Base-by-base conservation (phyloP, 805 yeast genomes). In the Nakazawaea wickerhamii region DNA sequence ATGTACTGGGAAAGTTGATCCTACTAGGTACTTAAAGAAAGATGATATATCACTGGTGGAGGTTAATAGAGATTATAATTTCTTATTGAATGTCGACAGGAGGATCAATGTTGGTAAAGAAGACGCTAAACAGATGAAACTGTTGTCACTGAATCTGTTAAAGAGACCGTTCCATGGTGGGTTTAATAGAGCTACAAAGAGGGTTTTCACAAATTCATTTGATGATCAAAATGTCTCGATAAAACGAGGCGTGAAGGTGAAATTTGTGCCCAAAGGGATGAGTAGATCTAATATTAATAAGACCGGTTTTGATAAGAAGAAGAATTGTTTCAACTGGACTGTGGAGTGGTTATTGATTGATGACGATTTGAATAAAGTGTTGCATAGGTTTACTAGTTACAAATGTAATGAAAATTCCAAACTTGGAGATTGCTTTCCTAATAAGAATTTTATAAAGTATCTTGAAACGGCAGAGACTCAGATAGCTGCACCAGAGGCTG, bases 51-150 rank as follows among this genome's bases (percentile, higher is more conserved):
- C 64, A 20, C 60, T 62, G 7, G 50, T 59, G 4, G 75, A 79
- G 36, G 75, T 89, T 5, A 88, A 89, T 55, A 63, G 97, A 47
- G 97, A 90, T 57, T 90, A 88, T 59, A 83, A 86, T 55, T 86
- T 85, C 54, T 61, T 90, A 25, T 66, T 75, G 44, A 66, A 64
- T 17, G 52, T 86, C 42, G 80, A 79, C 38, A 63, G 97, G 34
- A 59, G 70, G 2, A 65, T 88, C 11, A 69, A 70, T n/a, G 58
- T 85, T 13, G 75, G 79, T 6, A 79, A 77, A 51, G 59, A 59
- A 0, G 91, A 81, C 54, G 59, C 67, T 8, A 49, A 56, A 43
- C 52, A 33, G 28, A 41, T 40, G 3, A 38, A 35, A 21, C 39
- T 36, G n/a, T 19, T 44, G 19, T 19, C 35, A 2, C 42, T 38